A percentile compares a stretch with the other conserved stretches of the same genome.
phyloP scores from a whole-genome alignment of 371 early-diverging fungal genomes.

The Gilbertella persicaria region DNA sequence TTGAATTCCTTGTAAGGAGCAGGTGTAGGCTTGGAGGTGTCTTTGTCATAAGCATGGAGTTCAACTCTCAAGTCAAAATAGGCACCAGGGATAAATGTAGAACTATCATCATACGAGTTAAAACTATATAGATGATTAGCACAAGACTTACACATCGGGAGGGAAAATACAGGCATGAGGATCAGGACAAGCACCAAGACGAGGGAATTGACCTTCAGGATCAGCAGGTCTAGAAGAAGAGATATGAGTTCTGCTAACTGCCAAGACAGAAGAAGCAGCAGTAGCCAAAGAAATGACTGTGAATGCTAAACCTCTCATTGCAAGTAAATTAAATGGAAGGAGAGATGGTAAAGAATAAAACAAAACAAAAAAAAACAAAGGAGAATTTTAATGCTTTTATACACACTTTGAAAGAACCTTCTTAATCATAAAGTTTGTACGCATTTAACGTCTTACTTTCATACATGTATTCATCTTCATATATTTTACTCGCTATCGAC shows the following conservation, averaged over 20 bases:
- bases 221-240: constrained; percentile 35
- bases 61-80: constrained; percentile 64
- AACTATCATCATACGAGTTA: constrained; percentile 23
- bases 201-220: constrained; percentile 56
- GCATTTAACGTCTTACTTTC: too few species aligned
- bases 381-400: too few species aligned
- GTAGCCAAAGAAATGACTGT: constrained; percentile 24
- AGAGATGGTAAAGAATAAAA: neutral
- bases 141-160: constrained; percentile 52
- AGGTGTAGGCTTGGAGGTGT: constrained; percentile 40
- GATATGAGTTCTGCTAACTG: constrained; percentile 3
- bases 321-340: neutral
- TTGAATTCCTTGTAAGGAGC: constrained; percentile 39
- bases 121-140: neutral
- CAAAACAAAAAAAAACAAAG: too few species aligned
- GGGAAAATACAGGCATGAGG: constrained; percentile 57
- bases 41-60: constrained; percentile 55
- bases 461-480: too few species aligned
- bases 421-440: too few species aligned
- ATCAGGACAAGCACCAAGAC: constrained; percentile 59
- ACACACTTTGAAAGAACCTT: too few species aligned
- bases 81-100: constrained; percentile 57
- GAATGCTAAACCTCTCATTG: constrained; percentile 21
- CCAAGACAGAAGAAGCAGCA: constrained; percentile 24
- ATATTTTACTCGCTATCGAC: too few species aligned